A percentile compares a stretch with the other conserved stretches of the same genome.
Conservation (phyloP, 2,329 filamentous ascomycete genomes). For the Karstenula rhodostoma region DNA sequence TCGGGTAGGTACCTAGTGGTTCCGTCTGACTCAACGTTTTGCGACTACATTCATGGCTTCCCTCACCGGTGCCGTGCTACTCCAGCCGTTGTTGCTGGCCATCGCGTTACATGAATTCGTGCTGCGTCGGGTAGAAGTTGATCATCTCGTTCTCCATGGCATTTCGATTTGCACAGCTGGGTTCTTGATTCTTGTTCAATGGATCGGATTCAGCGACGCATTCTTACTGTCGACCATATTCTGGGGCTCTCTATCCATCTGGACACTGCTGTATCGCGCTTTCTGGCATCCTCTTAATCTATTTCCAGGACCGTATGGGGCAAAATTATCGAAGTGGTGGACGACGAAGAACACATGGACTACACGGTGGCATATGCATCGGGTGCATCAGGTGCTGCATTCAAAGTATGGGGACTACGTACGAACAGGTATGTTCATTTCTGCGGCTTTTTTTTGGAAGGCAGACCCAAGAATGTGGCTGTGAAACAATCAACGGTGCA, state of each 20-base stretch:
- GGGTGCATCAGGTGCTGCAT: slow-evolving; percentile 30
- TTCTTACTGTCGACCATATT: slow-evolving; percentile 23
- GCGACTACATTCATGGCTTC: background rate
- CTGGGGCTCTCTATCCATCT: slow-evolving; percentile 29
- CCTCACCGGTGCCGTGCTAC: background rate
- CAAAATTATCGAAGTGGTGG: slow-evolving; percentile 36
- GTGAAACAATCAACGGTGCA: too few species aligned
- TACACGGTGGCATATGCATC: slow-evolving; percentile 26
- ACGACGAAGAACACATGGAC: slow-evolving; percentile 27
- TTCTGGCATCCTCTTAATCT: slow-evolving; percentile 34
- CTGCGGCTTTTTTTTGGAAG: background rate
- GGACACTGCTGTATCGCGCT: slow-evolving; percentile 31
- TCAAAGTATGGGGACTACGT: slow-evolving; percentile 36
- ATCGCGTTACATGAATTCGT: slow-evolving; percentile 16
- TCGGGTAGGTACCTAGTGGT: background rate
- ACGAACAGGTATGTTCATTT: slow-evolving; percentile 26
- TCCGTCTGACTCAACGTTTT: background rate
- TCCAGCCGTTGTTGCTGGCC: slow-evolving; percentile 10
- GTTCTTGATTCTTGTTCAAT: slow-evolving; percentile 23
- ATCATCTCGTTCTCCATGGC: slow-evolving; percentile 15
- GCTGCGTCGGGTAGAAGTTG: slow-evolving; percentile 17
- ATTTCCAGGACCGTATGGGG: slow-evolving; percentile 32
- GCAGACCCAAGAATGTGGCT: too few species aligned
- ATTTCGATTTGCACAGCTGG: slow-evolving; percentile 14
- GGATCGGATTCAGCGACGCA: slow-evolving; percentile 17